Conservation (phyloP, 2,329 filamentous ascomycete species). For the Aspergillus persii region DNA sequence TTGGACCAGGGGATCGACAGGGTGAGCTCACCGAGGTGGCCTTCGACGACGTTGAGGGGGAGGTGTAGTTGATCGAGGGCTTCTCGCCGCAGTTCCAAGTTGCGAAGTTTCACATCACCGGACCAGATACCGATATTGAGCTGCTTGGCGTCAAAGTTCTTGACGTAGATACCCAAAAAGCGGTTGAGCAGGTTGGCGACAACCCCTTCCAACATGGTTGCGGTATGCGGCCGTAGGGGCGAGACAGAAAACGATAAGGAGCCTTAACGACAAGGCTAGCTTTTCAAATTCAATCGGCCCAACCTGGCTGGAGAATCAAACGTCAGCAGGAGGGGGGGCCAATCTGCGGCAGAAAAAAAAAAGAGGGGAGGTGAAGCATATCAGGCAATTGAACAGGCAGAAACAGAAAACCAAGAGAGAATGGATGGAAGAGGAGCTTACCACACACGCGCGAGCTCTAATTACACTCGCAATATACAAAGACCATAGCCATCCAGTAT, state of each 20-base stretch:
- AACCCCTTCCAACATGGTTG: conserved; percentile 90
- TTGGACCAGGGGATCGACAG: conserved; percentile 98
- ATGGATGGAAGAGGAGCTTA: conserved; percentile 11
- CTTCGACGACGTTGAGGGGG: conserved; percentile 93
- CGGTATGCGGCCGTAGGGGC: conserved; percentile 65
- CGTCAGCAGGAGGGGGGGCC: conserved; percentile 13
- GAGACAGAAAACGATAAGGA: conserved; percentile 34
- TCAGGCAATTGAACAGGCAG: conserved; percentile 6
- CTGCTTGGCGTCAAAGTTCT: conserved; percentile 98
- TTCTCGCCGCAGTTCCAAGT: conserved; percentile 89
- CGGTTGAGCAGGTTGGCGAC: conserved; percentile 97
- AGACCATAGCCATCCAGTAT: conserved; percentile 30
- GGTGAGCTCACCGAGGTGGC: conserved; percentile 87
- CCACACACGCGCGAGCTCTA: conserved; percentile 20
- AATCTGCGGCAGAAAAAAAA: neutral
- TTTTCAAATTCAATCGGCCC: conserved; percentile 3
- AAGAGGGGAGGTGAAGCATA: neutral
- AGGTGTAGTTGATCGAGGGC: conserved; percentile 96
- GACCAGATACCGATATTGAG: conserved; percentile 99
- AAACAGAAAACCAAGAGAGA: neutral
- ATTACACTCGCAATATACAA: conserved; percentile 19
- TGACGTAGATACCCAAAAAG: conserved; percentile 99
- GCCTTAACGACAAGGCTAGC: neutral
- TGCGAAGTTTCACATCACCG: conserved; percentile 90
- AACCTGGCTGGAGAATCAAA: conserved; percentile 5